Evolutionary conservation across 2,329 filamentous ascomycete genomes (phyloP).

Genomic region (Microdochium paspali): DNA sequence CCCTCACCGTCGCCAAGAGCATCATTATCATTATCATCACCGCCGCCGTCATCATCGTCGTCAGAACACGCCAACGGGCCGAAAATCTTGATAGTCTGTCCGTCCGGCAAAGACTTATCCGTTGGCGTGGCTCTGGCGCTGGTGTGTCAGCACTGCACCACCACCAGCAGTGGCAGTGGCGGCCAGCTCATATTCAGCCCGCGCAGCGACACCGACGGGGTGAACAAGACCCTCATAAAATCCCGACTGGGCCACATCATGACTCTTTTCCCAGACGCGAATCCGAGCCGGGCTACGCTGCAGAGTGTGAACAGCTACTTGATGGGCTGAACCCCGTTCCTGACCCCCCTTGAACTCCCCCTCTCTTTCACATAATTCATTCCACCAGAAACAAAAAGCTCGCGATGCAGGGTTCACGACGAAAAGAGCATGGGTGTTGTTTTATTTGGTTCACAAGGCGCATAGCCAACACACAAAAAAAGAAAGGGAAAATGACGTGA

Average conservation of each 20-base stretch:
- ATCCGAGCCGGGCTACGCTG: slow-evolving; percentile 75
- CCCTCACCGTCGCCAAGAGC: slow-evolving; percentile 11
- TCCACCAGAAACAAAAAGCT: too few relatives aligned
- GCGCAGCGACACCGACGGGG: slow-evolving; percentile 9
- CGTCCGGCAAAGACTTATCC: slow-evolving; percentile 70
- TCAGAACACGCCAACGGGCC: not conserved
- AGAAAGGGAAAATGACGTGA: too few relatives aligned
- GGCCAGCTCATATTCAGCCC: slow-evolving; percentile 1
- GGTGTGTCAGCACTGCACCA: slow-evolving; percentile 38
- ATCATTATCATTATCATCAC: not conserved
- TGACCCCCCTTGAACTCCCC: too few relatives aligned
- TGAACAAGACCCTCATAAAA: slow-evolving; percentile 72
- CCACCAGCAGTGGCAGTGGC: slow-evolving; percentile 9
- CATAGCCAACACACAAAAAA: too few relatives aligned
- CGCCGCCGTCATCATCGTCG: not conserved
- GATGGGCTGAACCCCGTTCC: slow-evolving; percentile 39
- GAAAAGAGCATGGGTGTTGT: too few relatives aligned
- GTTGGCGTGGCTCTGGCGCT: slow-evolving; percentile 70
- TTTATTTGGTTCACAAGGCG: too few relatives aligned
- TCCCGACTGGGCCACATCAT: slow-evolving; percentile 75
- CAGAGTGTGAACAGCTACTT: slow-evolving; percentile 89
- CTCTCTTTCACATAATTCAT: too few relatives aligned
- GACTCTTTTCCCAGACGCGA: slow-evolving; percentile 66
- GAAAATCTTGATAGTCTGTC: slow-evolving; percentile 55
- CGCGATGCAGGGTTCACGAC: too few relatives aligned